Percentiles rank a stretch among this genome's conserved stretches.
phyloP scores from a whole-genome alignment of 164 flowering plant species.

The Dillenia suffruticosa region DNA sequence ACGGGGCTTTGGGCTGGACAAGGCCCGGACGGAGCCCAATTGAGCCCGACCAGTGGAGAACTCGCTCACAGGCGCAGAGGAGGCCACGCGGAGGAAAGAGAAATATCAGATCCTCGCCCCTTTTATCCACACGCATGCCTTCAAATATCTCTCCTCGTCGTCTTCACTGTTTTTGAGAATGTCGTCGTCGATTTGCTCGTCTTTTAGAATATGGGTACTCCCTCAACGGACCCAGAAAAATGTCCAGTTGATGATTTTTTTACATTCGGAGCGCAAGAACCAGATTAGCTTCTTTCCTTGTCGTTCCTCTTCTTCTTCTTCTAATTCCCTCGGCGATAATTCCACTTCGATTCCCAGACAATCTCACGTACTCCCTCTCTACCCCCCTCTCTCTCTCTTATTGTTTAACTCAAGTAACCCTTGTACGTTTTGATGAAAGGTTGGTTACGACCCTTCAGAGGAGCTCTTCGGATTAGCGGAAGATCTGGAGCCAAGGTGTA shows the following conservation, averaged over 20 bases:
- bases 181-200: conserved; percentile 21
- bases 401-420: not conserved
- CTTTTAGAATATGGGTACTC: conserved; percentile 8
- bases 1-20: not conserved
- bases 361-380: conserved; percentile 17
- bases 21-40: not conserved
- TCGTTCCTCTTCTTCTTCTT: conserved; percentile 10
- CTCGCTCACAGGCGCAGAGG: not conserved
- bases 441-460: conserved; percentile 67
- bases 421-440: conserved; percentile 25
- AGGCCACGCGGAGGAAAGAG: too few species aligned
- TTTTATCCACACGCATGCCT: not conserved
- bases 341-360: conserved; percentile 21
- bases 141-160: not conserved
- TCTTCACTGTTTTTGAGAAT: conserved; percentile 8
- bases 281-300: conserved; percentile 12
- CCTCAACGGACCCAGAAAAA: conserved; percentile 21
- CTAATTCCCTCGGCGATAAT: conserved; percentile 18
- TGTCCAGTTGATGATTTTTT: conserved; percentile 16
- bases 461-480: conserved; percentile 66
- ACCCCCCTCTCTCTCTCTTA: not conserved
- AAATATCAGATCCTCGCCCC: not conserved
- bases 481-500: conserved; percentile 51
- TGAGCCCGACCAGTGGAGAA: not conserved
- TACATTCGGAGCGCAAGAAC: conserved; percentile 15